phyloP scores from a whole-genome alignment of 2,329 filamentous ascomycete genomes.

The Colletotrichum orchidophilum region DNA sequence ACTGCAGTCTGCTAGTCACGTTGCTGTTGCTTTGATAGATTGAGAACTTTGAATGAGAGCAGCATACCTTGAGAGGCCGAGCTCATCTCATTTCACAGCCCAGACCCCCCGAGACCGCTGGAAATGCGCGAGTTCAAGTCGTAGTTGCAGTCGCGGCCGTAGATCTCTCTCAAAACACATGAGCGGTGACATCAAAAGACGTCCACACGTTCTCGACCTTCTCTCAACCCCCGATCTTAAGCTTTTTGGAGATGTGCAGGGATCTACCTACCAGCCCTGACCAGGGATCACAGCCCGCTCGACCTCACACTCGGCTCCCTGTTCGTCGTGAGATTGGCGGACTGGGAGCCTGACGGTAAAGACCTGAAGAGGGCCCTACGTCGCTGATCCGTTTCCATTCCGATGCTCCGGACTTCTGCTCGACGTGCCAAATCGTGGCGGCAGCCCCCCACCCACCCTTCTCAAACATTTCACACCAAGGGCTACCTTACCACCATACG shows the following conservation, averaged over 20 bases:
- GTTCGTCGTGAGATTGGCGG: background rate
- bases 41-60: background rate
- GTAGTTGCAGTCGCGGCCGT: background rate
- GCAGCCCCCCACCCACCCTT: background rate
- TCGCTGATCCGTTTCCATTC: background rate
- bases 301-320: conserved; percentile 7
- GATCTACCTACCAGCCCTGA: conserved; percentile 12
- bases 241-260: conserved; percentile 25
- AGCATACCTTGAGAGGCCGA: background rate
- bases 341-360: background rate
- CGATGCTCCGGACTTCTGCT: background rate
- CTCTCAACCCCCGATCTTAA: conserved; percentile 13
- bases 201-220: background rate
- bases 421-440: conserved; percentile 3
- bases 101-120: background rate
- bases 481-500: background rate
- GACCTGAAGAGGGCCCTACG: background rate
- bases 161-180: background rate
- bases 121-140: background rate
- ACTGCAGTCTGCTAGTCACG: background rate
- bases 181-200: conserved; percentile 17
- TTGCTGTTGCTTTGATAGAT: background rate
- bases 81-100: background rate
- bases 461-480: background rate
- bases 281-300: conserved; percentile 2